Base-by-base conservation (phyloP, 352 stramenopile species). In the Aphanomyces cochlioides region DNA sequence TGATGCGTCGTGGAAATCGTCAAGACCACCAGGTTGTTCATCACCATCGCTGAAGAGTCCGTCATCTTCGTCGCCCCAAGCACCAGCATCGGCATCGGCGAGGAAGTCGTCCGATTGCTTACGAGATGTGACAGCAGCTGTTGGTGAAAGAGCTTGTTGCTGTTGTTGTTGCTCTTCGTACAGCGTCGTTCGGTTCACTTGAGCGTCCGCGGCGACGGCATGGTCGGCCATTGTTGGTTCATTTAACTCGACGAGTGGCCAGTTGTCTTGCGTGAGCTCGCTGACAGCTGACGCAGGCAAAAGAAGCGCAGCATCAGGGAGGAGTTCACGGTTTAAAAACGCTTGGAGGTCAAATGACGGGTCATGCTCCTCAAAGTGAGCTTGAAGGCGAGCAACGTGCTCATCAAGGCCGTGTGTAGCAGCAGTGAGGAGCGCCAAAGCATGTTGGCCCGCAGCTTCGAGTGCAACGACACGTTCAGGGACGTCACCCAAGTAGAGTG, bases 401-500 rank as follows among this genome's bases (percentile, higher is more conserved):
- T 99, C 97, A 13, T 81, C 73, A 5, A 99, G 81, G 5, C 96
- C 95, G 82, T 99, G 96, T 7, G 97, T 97, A 37, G 87, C 87
- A n/a, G 97, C 96, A 66, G 93, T 98, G 28, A 99, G 85, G 75
- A 99, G 97, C 12, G 97, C 97, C 12, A 99, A 79, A 38, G 94
- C 91, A 36, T 97, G 82, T 75, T 99, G 98, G 3, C 96, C 96
- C 13, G 93, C 97, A 7, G 96, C 84, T 78, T 99, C 96, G 6
- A 99, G 84, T 21, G 98, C 96, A 56, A 93, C 79, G 48, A 99
- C 89, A 38, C 97, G 90, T 66, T 98, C 96, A 1, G 94, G 83
- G 17, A 97, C 96, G 78, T 99, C 96, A 48, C 97, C 97, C 36
- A 99, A 84, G 72, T 98, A 98, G 7, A 99, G 80, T 5, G 96